These are phyloP conservation scores for Macadamia tetraphylla DNA, from an alignment of 164 flowering plant genomes.

Conservation along the genomic window DNA sequence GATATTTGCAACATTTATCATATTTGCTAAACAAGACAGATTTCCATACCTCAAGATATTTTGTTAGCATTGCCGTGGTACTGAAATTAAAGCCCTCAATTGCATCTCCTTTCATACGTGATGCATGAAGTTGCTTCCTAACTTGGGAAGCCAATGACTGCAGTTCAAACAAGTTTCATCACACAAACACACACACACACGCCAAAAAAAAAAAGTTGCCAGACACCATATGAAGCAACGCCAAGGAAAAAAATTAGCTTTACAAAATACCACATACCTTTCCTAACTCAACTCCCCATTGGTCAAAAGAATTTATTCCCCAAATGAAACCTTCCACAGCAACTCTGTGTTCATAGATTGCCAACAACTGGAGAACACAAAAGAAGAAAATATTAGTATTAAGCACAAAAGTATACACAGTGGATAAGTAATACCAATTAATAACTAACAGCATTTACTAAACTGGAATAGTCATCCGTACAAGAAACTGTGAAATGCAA, in stretches of 20 bases:
- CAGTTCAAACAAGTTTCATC: slow-evolving; percentile 5
- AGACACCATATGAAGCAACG: neutral
- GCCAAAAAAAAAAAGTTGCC: neutral
- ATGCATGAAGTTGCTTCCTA: slow-evolving; percentile 73
- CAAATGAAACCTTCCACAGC: slow-evolving; percentile 95
- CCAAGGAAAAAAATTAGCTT: neutral
- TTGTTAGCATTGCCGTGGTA: slow-evolving; percentile 53
- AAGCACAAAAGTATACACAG: neutral
- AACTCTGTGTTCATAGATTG: slow-evolving; percentile 91
- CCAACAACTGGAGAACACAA: slow-evolving; percentile 59
- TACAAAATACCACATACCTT: slow-evolving; percentile 44
- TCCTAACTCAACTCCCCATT: slow-evolving; percentile 99
- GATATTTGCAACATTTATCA: neutral
- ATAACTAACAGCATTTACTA: too few relatives aligned
- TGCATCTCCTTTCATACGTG: slow-evolving; percentile 64
- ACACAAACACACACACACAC: neutral
- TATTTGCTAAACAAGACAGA: neutral
- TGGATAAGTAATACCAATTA: neutral
- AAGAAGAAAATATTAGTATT: neutral
- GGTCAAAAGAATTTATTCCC: slow-evolving; percentile 98
- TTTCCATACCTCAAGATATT: slow-evolving; percentile 66
- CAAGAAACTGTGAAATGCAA: too few relatives aligned
- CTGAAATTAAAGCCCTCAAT: slow-evolving; percentile 82
- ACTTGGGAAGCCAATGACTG: slow-evolving; percentile 89
- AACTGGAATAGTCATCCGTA: too few relatives aligned